phyloP scores from a whole-genome alignment of 495 filamentous ascomycete species.

The Lasiosphaeriaceae sp. region DNA sequence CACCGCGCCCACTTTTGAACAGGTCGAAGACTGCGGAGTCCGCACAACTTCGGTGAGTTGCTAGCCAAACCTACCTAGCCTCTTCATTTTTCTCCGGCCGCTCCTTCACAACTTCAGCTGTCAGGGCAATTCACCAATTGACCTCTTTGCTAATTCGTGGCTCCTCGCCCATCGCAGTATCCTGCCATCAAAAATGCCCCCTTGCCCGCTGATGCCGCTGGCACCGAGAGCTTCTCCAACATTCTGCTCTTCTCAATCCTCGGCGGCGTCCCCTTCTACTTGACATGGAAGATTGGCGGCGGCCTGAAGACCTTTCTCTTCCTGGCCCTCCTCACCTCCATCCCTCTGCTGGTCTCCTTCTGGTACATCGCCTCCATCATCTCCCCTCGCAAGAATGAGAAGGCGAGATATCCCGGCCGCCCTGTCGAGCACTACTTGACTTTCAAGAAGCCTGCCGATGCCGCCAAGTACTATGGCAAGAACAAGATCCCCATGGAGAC shows the following conservation, averaged over 20 bases:
- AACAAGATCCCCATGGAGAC: slow-evolving; percentile 83
- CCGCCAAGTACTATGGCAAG: slow-evolving; percentile 66
- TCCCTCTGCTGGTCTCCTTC: slow-evolving; percentile 68
- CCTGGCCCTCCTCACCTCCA: slow-evolving; percentile 58
- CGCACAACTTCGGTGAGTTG: slow-evolving; percentile 59
- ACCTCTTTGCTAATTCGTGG: slow-evolving; percentile 9
- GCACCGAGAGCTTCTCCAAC: slow-evolving; percentile 69
- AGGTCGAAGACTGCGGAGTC: slow-evolving; percentile 67
- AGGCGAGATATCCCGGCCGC: slow-evolving; percentile 69
- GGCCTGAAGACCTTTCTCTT: slow-evolving; percentile 70
- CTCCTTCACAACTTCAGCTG: not conserved
- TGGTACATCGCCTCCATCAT: slow-evolving; percentile 65
- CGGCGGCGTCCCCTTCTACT: slow-evolving; percentile 58
- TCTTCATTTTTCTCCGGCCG: slow-evolving; percentile 22
- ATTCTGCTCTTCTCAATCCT: slow-evolving; percentile 54
- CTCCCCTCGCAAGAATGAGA: slow-evolving; percentile 74
- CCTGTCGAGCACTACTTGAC: slow-evolving; percentile 80
- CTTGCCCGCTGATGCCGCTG: slow-evolving; percentile 70
- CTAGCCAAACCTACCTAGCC: not conserved
- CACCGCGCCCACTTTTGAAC: slow-evolving; percentile 51
- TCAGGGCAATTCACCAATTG: slow-evolving; percentile 4
- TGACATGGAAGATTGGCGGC: slow-evolving; percentile 65
- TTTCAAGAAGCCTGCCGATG: slow-evolving; percentile 73
- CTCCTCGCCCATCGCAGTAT: slow-evolving; percentile 52
- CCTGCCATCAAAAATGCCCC: slow-evolving; percentile 77